Conservation (phyloP, 768 basidiomycete genomes). For the Lentinula aciculospora region DNA sequence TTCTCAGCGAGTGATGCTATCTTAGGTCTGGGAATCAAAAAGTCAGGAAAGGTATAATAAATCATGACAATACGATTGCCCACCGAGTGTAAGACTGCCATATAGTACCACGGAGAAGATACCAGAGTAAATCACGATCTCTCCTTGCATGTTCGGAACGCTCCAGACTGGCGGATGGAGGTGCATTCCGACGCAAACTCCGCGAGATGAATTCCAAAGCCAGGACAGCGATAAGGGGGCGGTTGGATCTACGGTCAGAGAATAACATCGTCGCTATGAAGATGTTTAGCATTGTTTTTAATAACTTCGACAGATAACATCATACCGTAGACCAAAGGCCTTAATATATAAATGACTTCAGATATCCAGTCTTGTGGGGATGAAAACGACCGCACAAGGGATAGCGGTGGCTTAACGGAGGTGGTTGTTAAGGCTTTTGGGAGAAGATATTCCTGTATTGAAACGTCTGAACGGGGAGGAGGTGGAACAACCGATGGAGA, state of each 20-base stretch:
- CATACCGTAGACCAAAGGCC: slow-evolving; percentile 76
- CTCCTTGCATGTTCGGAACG: slow-evolving; percentile 75
- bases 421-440: slow-evolving; percentile 73
- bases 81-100: slow-evolving; percentile 80
- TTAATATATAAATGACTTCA: slow-evolving; percentile 63
- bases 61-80: slow-evolving; percentile 14
- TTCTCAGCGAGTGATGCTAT: slow-evolving; percentile 56
- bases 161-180: slow-evolving; percentile 58
- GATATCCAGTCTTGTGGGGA: slow-evolving; percentile 70
- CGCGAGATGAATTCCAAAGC: slow-evolving; percentile 71
- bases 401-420: slow-evolving; percentile 65
- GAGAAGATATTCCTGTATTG: slow-evolving; percentile 78
- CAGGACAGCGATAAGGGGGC: slow-evolving; percentile 61
- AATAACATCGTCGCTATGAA: slow-evolving; percentile 34
- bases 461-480: slow-evolving; percentile 43
- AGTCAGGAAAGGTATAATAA: background rate
- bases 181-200: slow-evolving; percentile 62
- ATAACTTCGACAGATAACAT: background rate
- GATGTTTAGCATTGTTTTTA: background rate
- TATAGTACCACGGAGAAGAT: slow-evolving; percentile 78
- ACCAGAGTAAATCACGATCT: slow-evolving; percentile 80
- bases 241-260: slow-evolving; percentile 43
- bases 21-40: slow-evolving; percentile 58
- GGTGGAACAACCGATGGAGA: slow-evolving; percentile 47
- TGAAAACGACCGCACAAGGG: slow-evolving; percentile 56